Conservation (phyloP, 2,329 filamentous ascomycete species). For the Colletotrichum sp. region DNA sequence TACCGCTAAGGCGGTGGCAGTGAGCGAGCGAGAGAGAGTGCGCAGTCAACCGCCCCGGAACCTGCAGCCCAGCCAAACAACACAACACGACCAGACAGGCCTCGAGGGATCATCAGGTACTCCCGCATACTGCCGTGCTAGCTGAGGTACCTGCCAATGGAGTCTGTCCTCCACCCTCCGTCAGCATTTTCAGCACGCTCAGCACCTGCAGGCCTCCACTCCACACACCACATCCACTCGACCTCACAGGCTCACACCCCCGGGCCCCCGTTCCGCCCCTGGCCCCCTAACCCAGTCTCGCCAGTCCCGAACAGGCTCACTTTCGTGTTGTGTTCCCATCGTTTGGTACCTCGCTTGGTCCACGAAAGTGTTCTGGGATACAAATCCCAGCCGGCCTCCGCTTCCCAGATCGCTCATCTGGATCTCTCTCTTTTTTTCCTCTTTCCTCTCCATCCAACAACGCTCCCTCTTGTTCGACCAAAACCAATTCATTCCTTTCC, state of each 20-base stretch:
- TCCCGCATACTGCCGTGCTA: background rate
- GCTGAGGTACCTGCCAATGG: background rate
- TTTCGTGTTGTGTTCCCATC: background rate
- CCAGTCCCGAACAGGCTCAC: conserved; percentile 14
- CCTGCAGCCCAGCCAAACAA: background rate
- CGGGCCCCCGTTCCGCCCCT: conserved; percentile 7
- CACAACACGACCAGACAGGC: background rate
- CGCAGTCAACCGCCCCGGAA: background rate
- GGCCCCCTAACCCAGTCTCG: conserved; percentile 15
- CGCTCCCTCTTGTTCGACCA: conserved; percentile 20
- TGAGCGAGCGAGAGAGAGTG: background rate
- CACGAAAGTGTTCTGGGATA: conserved; percentile 6
- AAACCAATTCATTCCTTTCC: conserved; percentile 19
- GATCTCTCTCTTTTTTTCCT: background rate
- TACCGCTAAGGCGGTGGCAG: background rate
- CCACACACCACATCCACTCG: background rate
- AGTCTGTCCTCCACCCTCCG: background rate
- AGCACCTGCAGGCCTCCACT: background rate
- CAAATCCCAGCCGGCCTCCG: conserved; percentile 18
- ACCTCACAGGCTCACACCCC: background rate
- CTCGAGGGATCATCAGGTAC: background rate
- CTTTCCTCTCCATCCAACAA: conserved; percentile 12
- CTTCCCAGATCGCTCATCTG: background rate
- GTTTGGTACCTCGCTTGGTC: background rate
- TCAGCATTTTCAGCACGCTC: background rate